phyloP scores from a whole-genome alignment of 345 rosid species.

The Moricandia moricandioides region DNA sequence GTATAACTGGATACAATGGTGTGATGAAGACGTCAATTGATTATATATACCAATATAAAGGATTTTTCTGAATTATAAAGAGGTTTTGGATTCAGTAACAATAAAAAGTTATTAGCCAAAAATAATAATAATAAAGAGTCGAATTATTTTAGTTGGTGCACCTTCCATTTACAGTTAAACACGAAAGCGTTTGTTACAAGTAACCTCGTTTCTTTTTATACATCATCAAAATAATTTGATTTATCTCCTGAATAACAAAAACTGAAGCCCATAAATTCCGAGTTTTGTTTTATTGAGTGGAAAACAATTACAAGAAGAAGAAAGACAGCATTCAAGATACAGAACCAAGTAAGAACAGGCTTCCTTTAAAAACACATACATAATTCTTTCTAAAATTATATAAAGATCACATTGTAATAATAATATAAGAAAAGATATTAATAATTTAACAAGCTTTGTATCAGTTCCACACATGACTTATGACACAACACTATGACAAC shows the following conservation, averaged over 20 bases:
- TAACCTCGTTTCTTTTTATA: neutral
- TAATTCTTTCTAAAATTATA: neutral
- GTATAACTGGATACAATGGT: no score
- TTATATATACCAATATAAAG: no score
- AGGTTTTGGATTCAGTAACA: neutral
- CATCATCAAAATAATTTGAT: no score
- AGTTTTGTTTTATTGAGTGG: neutral
- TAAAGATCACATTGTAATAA: neutral
- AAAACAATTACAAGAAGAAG: neutral
- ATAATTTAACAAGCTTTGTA: constrained; percentile 9
- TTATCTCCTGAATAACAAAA: neutral
- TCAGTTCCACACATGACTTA: neutral
- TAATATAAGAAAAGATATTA: neutral
- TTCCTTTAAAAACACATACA: neutral
- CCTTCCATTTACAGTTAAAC: no score
- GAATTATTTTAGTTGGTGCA: no score
- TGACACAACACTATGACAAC: constrained; percentile 15
- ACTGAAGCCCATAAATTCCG: neutral
- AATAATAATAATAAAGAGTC: no score
- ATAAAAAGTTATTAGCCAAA: no score
- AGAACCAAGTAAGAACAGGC: no score
- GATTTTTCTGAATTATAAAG: neutral
- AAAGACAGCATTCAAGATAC: no score
- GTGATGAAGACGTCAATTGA: no score
- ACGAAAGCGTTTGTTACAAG: neutral